Base-by-base conservation (phyloP, 495 filamentous ascomycete species). In the Penicillium waksmanii region DNA sequence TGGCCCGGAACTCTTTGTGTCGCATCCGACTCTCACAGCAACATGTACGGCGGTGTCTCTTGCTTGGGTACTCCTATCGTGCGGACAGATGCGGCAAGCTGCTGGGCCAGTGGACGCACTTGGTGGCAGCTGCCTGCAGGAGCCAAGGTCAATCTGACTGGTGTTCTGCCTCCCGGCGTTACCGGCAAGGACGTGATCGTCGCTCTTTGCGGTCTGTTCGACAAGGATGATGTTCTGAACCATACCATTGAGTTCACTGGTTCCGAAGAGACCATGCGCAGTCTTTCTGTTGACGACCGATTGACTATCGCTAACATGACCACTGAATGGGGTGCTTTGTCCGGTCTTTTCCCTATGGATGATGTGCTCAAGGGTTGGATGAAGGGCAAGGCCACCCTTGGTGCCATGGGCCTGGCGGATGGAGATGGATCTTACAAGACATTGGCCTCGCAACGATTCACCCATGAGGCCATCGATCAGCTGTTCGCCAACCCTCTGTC, bases 111-210 rank as follows among this genome's bases (percentile, higher is more conserved):
- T 2, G 86, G 86, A 1, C 79, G 80, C 60, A 96, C 89, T 0
- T 96, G 91, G 91, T 97, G 87, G 87, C 90, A 95, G 77, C 84
- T 96, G 55, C 95, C 95, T 0, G 90, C 92, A 0, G 84, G 96
- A 50, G 91, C 91, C 5, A 87, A 87, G 69, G 84, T 97, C 10
- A 92, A 84, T 0, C 79, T 98, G 17, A 90, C 82, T 0, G 93
- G 95, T 12, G 69, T 82, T 3, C 69, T 97, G 9, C 93, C 91
- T 0, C 71, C 71, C 2, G 95, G 95, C 5, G 95, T 97, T 1
- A 94, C 92, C 0, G 94, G 92, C 44, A 98, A 98, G 74, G 94
- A 98, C 74, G 89, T 97, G 17, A 98, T 98, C 68, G 86, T 98
- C 17, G 89, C 92, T 0, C 78, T 98, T 2, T 96, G 93, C 62